Conservation (phyloP, 2,329 filamentous ascomycete genomes). For the Botrytis elliptica region DNA sequence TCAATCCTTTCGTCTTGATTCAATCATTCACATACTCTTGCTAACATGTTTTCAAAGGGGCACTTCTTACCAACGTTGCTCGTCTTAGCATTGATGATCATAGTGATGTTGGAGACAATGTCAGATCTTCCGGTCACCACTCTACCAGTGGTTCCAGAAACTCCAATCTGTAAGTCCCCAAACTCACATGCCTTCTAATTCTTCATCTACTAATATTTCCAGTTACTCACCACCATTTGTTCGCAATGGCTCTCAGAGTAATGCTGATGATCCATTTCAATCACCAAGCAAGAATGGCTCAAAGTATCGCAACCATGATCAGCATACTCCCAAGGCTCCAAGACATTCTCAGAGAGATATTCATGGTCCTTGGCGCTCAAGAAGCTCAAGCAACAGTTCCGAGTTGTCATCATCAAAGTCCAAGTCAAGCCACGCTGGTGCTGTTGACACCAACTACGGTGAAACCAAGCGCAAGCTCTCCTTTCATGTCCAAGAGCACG, state of each 20-base stretch:
- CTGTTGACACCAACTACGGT: constrained; percentile 16
- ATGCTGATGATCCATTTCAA: constrained; percentile 33
- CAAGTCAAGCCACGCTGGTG: not conserved
- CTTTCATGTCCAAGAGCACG: constrained; percentile 25
- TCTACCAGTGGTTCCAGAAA: constrained; percentile 24
- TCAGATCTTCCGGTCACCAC: constrained; percentile 23
- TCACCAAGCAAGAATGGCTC: constrained; percentile 24
- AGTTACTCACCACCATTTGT: constrained; percentile 37
- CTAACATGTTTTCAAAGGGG: constrained; percentile 22
- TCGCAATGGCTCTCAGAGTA: constrained; percentile 29
- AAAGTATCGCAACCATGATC: constrained; percentile 20
- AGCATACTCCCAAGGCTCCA: constrained; percentile 32
- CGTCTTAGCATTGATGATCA: constrained; percentile 26
- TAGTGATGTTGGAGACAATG: constrained; percentile 24
- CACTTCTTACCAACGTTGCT: constrained; percentile 20
- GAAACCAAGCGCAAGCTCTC: constrained; percentile 25
- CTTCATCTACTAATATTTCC: constrained; percentile 12
- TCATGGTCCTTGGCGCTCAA: constrained; percentile 36
- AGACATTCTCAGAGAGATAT: constrained; percentile 27
- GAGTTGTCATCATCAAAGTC: constrained; percentile 18
- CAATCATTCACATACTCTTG: not conserved
- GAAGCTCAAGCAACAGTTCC: constrained; percentile 28
- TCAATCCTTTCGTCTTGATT: not conserved
- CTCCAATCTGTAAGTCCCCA: constrained; percentile 28
- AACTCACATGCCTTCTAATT: not conserved